A percentile compares a stretch with the other conserved stretches of the same genome.
Conservation (phyloP, 169 alveolate species). For the Cryptosporidium ryanae region DNA sequence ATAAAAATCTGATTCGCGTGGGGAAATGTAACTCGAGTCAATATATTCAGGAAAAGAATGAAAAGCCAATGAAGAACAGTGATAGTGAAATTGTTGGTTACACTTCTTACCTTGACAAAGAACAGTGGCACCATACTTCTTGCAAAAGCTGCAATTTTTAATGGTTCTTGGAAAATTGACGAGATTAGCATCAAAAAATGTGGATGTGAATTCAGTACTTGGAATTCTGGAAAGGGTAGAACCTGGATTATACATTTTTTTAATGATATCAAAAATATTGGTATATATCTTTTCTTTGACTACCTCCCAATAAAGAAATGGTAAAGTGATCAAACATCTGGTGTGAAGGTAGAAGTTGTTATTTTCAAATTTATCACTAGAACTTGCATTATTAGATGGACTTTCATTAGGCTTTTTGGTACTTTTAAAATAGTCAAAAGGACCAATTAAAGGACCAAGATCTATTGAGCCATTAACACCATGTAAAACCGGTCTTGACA, state of each 20-base stretch:
- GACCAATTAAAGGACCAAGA: conserved; percentile 68
- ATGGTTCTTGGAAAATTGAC: conserved; percentile 38
- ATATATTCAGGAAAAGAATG: conserved; percentile 67
- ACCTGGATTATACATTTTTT: conserved; percentile 34
- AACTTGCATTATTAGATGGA: not conserved
- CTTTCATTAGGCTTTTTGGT: conserved; percentile 3
- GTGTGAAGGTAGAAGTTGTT: conserved; percentile 34
- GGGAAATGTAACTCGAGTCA: conserved; percentile 38
- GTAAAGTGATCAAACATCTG: conserved; percentile 57
- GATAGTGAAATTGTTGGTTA: conserved; percentile 58
- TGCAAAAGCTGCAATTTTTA: conserved; percentile 33
- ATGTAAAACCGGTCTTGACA: conserved; percentile 39
- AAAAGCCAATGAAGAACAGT: conserved; percentile 32
- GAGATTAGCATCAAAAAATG: conserved; percentile 28
- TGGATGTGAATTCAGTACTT: conserved; percentile 9
- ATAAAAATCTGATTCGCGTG: conserved; percentile 51
- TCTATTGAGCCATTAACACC: conserved; percentile 74
- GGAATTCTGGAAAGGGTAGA: conserved; percentile 17
- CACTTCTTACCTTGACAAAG: conserved; percentile 40
- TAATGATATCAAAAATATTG: conserved; percentile 50
- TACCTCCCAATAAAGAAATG: conserved; percentile 59
- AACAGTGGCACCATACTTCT: conserved; percentile 62
- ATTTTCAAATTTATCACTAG: not conserved
- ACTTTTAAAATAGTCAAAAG: conserved; percentile 34
- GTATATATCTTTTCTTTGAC: conserved; percentile 42